Evolutionary conservation across 257 asterid species (phyloP), one percentile per base, ranked within the genome.

Genomic region (Nicotiana sylvestris): DNA sequence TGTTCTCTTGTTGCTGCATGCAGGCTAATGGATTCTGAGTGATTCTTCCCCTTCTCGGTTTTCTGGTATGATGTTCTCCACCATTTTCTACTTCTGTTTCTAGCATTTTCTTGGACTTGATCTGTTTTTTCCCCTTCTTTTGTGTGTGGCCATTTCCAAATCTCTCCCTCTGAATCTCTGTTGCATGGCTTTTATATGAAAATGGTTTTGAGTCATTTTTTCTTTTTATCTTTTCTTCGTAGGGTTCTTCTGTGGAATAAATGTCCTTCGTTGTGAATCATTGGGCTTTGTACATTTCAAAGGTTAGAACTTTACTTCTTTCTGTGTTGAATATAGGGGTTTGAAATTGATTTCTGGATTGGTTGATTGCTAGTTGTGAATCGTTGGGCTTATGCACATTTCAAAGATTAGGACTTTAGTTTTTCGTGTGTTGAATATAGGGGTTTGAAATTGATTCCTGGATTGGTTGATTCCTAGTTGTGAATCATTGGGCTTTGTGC

Each of bases 1-100:
- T 49, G 49, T 80, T 65, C 32, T 46, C 51, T 80, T 80, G 32
- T 35, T 80, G 65, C 29, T 62, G 83, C 78, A 81, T 66, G 83
- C 78, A 66, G 51, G 8, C 62, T 27, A 49, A 49, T 74, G 62
- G 61, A 66, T 81, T 66, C 78, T 70, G 62, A 81, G 55, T 33
- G 66, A 68, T 70, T 29, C 43, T 80, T 65, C 77, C 83, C 65
- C 65, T 80, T n/a, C 27, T 37, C 55, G n/a, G 77, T 64, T 61
- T 60, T 57, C 55, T 53, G 43, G 62, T 43, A 16, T 39, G 72
- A 80, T 67, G 33, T 80, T 80, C 58, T 37, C 72, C 46, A 16
- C 53, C 55, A 32, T n/a, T 8, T 72, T 74, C 62, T 49, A 11
- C 66, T 55, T 81, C 66, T 65, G 61, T 9, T 69, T 39, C 7